Evolutionary conservation across 192 early-diverging fungal species (phyloP).

Genomic region (Coemansia sp.): DNA sequence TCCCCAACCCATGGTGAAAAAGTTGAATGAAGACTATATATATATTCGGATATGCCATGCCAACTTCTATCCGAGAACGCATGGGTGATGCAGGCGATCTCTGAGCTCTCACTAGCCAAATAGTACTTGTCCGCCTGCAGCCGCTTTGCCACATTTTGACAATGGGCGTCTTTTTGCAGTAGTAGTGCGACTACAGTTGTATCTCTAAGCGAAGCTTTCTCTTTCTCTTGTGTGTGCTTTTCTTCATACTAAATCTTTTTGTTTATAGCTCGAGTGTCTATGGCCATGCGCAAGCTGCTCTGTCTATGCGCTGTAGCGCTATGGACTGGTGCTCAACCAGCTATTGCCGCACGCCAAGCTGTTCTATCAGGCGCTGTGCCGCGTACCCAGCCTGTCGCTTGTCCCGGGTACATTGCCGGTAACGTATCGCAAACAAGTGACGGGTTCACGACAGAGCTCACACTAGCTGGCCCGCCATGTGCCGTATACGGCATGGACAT

Average conservation of each 20-base stretch:
- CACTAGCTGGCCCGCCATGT: constrained; percentile 30
- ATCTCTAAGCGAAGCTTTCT: neutral
- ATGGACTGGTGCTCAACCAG: neutral
- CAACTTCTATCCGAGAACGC: neutral
- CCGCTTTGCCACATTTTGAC: neutral
- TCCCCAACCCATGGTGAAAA: neutral
- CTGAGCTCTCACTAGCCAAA: neutral
- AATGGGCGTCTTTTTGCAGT: neutral
- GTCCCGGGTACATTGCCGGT: constrained; percentile 27
- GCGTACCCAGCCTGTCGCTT: neutral
- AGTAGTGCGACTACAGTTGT: neutral
- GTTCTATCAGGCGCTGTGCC: neutral
- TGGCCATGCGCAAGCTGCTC: constrained; percentile 4
- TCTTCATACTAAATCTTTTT: neutral
- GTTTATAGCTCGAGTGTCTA: neutral
- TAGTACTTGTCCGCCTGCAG: neutral
- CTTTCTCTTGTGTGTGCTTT: neutral
- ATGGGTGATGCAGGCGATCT: neutral
- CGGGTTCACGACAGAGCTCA: constrained; percentile 25
- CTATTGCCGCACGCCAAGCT: neutral
- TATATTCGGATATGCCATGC: neutral
- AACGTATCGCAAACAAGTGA: neutral
- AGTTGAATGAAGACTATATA: neutral
- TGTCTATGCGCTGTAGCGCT: constrained; percentile 1
- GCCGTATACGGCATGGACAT: constrained; percentile 56